Evolutionary conservation across 192 early-diverging fungal genomes (phyloP), one percentile per base, ranked within the genome.

Genomic region (Geranomyces variabilis): DNA sequence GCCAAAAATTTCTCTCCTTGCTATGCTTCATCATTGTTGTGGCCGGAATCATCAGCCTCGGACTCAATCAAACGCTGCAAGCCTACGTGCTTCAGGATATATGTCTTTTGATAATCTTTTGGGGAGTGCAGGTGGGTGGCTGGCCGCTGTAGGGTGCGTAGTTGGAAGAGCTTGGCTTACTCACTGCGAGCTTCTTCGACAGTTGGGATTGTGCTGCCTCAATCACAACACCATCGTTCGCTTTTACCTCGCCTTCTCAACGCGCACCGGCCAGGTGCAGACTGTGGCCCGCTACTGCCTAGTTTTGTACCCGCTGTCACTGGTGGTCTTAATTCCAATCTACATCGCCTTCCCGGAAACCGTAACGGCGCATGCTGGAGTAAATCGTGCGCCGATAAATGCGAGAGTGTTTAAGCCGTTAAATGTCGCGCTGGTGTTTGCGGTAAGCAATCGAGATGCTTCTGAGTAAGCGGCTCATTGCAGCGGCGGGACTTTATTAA

Each of bases 201-300:
- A 57, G 55, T 22, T 62, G 12, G 60, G 60, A 9, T 33, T 62
- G 7, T 62, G 60, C 60, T 62, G 60, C 33, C 24, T 62, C 13
- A 62, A 62, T 22, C 60, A 62, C 60, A 62, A 62, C 22, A 62
- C 60, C 33, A 26, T 62, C 29, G 22, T 62, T 12, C 60, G 60
- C 10, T 13, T 36, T 12, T 62, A 62, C 60, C 9, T 62, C 14
- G 33, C 60, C 28, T 34, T 33, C 60, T 10, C 60, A 22, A 57
- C 9, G 24, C 14, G 24, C 12, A 12, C 14, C 13, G 56, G 56
- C 56, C 9, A 26, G 13, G 56, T 57, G 19, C 12, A 28, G 10
- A 12, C 13, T 24, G 26, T 34, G 7, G 24, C 60, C 8, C 26
- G 7, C 12, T 62, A 22, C 10, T 62, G 60, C 22, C 33, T 62